phyloP scores from a whole-genome alignment of 805 yeast species.

The Nakazawaea molendinolei region DNA sequence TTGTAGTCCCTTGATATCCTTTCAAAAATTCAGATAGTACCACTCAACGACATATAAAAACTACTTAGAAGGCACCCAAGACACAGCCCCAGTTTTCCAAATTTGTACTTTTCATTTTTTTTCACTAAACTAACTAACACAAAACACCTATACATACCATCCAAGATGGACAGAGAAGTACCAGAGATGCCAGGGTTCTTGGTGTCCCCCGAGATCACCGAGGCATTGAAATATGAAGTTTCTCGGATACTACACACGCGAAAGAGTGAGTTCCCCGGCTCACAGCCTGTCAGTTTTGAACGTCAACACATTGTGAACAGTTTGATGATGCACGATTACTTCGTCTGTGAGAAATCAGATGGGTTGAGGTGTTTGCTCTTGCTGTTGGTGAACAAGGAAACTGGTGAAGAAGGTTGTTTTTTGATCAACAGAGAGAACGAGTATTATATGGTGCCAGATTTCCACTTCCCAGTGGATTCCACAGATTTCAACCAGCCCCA shows the following conservation, averaged over 20 bases:
- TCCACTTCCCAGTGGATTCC: conserved; percentile 67
- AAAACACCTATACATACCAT: not conserved
- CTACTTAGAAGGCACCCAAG: too few species aligned
- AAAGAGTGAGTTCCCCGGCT: conserved; percentile 69
- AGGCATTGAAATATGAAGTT: conserved; percentile 61
- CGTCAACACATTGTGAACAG: conserved; percentile 60
- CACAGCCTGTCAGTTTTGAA: conserved; percentile 92
- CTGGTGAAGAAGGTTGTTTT: conserved; percentile 82
- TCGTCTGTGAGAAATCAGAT: conserved; percentile 94
- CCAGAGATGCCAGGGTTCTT: conserved; percentile 84
- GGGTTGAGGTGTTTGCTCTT: conserved; percentile 83
- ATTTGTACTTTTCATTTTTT: not conserved
- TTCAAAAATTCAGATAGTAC: too few species aligned
- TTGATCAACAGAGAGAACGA: conserved; percentile 86
- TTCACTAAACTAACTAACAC: not conserved
- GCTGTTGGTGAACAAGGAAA: conserved; percentile 50
- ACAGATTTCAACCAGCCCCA: conserved; percentile 55
- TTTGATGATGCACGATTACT: conserved; percentile 67
- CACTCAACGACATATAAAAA: too few species aligned
- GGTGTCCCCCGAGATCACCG: conserved; percentile 67
- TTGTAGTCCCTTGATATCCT: too few species aligned
- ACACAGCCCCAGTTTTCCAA: too few species aligned
- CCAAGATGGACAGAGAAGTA: conserved; percentile 37
- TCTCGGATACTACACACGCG: conserved; percentile 54
- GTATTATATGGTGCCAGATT: conserved; percentile 70